A percentile compares a stretch with the other conserved stretches of the same genome.
These are phyloP conservation scores for Blastobotrys illinoisensis DNA, from an alignment of 1,139 yeast genomes.

Conservation along the genomic window DNA sequence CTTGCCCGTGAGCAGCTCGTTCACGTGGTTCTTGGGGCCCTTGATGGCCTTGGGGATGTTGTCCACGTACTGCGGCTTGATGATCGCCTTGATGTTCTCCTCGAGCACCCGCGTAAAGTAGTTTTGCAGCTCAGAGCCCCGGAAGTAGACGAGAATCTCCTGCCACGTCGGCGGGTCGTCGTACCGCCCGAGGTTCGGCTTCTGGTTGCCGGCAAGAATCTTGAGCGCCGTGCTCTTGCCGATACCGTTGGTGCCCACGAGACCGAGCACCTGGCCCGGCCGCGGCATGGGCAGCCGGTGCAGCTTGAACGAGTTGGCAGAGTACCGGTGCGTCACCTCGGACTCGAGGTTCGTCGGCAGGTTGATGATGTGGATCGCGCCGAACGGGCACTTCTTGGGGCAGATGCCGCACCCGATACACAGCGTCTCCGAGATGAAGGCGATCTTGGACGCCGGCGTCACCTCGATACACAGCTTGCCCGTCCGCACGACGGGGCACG, in stretches of 20 bases:
- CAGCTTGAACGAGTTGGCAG: constrained; percentile 94
- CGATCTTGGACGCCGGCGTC: constrained; percentile 81
- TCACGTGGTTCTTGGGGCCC: constrained; percentile 84
- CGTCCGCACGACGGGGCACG: constrained; percentile 96
- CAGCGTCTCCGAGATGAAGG: constrained; percentile 89
- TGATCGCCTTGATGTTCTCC: constrained; percentile 88
- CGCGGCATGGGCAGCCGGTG: constrained; percentile 97
- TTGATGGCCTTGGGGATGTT: constrained; percentile 93
- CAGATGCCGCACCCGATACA: constrained; percentile 99
- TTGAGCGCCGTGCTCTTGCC: constrained; percentile 98
- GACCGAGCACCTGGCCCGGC: constrained; percentile 96
- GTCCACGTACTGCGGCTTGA: constrained; percentile 97
- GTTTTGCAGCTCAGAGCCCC: constrained; percentile 97
- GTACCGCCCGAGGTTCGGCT: constrained; percentile 89
- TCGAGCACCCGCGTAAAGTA: constrained; percentile 90
- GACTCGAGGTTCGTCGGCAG: constrained; percentile 90
- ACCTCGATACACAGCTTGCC: constrained; percentile 98
- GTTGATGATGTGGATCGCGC: constrained; percentile 91
- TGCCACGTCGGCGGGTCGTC: constrained; percentile 98
- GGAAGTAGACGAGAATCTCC: constrained; percentile 80
- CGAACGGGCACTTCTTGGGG: constrained; percentile 96
- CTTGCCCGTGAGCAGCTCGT: constrained; percentile 70
- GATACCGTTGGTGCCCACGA: constrained; percentile 98
- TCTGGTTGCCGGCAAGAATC: constrained; percentile 96
- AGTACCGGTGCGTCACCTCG: constrained; percentile 93